Base-by-base conservation (phyloP, 116 monocot genomes). In the Zostera marina region DNA sequence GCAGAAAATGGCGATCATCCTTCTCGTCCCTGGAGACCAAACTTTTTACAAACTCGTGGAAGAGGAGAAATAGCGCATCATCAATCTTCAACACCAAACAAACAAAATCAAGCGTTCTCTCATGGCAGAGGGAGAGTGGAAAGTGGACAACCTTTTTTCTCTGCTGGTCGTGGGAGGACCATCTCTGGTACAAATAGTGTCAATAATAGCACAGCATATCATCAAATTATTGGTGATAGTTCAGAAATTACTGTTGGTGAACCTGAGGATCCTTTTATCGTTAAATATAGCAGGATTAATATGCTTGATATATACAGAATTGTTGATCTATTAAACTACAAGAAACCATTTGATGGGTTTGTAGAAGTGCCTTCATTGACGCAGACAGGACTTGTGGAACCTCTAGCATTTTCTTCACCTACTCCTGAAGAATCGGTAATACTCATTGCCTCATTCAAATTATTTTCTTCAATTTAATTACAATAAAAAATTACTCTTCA, bases 271-370 rank as follows among this genome's bases (percentile, higher is more conserved):
- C 25, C 58, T 7, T 57, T 32, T 56, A 42, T 41, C 55, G 20
- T 80, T 41, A 79, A 71, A 73, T 98, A 98, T 56, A 79, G 72
- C 56, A 79, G 91, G 76, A 87, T 74, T 70, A 99, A 90, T 53
- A 58, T 99, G 54, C 81, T 99, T 67, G 91, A 99, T 59, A 74
- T 99, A 63, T 99, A 77, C 65, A 83, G 76, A 61, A 69, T 51
- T 45, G 87, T 74, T 71, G 74, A 90, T 78, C 3, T 88, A 42
- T 68, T 52, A 60, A 66, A 46, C 41, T 55, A 63, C 58, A 70
- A 60, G 65, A 66, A 70, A 53, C 60, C 64, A 26, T 17, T 72
- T 16, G 73, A 73, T 49, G 69, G 53, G 12, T 73, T 82, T 58
- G 16, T 66, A 44, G 81, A 89, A 76, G 64, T 90, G 19, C 72